phyloP scores from a whole-genome alignment of 2,329 filamentous ascomycete species.

The Pseudogymnoascus sp. region DNA sequence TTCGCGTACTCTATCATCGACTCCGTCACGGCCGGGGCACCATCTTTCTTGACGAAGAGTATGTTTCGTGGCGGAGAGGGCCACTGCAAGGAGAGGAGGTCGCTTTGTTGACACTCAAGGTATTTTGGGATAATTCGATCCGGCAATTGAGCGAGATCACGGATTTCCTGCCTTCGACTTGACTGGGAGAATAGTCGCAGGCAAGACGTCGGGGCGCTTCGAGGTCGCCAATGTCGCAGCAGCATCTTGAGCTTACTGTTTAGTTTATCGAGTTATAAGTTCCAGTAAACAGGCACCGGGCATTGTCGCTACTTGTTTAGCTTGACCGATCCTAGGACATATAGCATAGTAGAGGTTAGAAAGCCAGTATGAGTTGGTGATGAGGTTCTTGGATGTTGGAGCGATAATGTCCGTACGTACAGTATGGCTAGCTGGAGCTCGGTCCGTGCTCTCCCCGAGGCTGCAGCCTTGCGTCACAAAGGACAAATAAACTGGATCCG shows the following conservation, averaged over 20 bases:
- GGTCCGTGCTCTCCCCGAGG: not conserved
- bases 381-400: not conserved
- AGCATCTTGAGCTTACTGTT: not conserved
- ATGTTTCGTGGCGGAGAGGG: slow-evolving; percentile 59
- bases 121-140: slow-evolving; percentile 54
- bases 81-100: slow-evolving; percentile 59
- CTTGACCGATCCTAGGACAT: not conserved
- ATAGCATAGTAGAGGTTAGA: not conserved
- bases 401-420: not conserved
- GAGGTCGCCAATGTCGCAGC: slow-evolving; percentile 1
- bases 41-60: slow-evolving; percentile 58
- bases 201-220: not conserved
- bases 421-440: not conserved
- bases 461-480: slow-evolving; percentile 5
- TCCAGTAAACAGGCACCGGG: not conserved
- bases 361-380: not conserved
- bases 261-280: not conserved
- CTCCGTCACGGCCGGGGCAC: slow-evolving; percentile 33
- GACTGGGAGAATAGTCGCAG: not conserved
- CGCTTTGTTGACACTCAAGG: slow-evolving; percentile 50
- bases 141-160: slow-evolving; percentile 41
- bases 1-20: slow-evolving; percentile 31
- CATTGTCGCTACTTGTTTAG: not conserved
- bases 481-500: not conserved
- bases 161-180: slow-evolving; percentile 36